phyloP scores from a whole-genome alignment of 106 monocot species.

The Platanthera zijinensis region DNA sequence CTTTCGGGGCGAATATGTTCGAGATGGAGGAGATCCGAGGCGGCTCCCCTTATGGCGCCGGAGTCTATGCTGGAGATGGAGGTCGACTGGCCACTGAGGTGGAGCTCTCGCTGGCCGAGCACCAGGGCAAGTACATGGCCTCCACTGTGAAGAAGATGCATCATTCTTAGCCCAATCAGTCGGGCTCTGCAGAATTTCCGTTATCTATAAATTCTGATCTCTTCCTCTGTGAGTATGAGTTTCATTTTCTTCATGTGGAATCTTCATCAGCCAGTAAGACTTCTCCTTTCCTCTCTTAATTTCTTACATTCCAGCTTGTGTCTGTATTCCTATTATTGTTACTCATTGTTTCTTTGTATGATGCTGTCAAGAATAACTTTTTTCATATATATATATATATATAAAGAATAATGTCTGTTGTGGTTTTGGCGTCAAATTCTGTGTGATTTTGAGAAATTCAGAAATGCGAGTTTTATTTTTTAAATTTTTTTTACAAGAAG shows the following conservation, averaged over 20 bases:
- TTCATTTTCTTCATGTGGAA: not conserved
- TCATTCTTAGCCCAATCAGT: constrained; percentile 2
- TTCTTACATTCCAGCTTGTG: not conserved
- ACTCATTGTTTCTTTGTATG: too few species aligned
- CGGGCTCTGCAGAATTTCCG: not conserved
- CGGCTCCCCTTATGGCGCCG: constrained; percentile 65
- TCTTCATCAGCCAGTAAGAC: not conserved
- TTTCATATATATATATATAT: too few species aligned
- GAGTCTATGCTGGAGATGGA: constrained; percentile 56
- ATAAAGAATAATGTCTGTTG: too few species aligned
- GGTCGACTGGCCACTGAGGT: constrained; percentile 32
- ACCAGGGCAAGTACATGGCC: constrained; percentile 72
- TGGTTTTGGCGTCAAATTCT: too few species aligned
- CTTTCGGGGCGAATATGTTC: constrained; percentile 69
- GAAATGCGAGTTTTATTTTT: too few species aligned
- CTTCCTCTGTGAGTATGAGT: not conserved
- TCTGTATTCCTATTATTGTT: not conserved
- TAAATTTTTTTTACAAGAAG: too few species aligned
- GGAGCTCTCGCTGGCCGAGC: constrained; percentile 54
- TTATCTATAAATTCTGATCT: not conserved
- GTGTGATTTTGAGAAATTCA: too few species aligned
- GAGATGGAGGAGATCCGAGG: constrained; percentile 50
- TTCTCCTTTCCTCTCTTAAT: not conserved
- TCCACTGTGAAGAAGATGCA: constrained; percentile 37
- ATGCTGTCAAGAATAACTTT: too few species aligned